Base-by-base conservation (phyloP, 768 basidiomycete species). In the Amanita inopinata region DNA sequence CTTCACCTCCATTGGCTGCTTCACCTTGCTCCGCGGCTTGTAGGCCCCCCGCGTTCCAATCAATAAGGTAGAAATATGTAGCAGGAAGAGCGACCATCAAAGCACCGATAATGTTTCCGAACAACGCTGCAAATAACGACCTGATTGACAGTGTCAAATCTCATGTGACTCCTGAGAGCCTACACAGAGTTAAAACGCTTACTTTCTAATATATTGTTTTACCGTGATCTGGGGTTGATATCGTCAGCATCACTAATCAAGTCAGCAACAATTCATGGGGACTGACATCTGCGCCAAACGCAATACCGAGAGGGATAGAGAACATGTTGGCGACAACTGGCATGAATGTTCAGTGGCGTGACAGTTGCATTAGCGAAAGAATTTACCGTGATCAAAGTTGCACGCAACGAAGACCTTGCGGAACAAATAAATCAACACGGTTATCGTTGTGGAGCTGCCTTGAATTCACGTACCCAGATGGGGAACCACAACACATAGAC, bases 251-350 rank as follows among this genome's bases (percentile, higher is more conserved):
- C n/a, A 25, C 12, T 33, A 17, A 20, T 10, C 10, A 22, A 14
- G n/a, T 14, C n/a, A 44, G 20, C 11, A 20, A 11, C 12, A 3
- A 15, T 20, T 22, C 19, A 14, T 10, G 11, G 17, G 31, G 33
- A 60, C 77, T 51, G 55, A 82, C 81, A 38, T 74, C 59, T 19
- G 80, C 77, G 17, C 76, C 71, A 51, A 83, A 76, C 71, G 84
- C 76, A 24, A 85, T 83, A 6, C 80, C 70, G 27, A 84, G 56
- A 0, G 80, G 80, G 5, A 85, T 60, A 3, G 75, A 82, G 56
- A 78, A 84, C 83, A 85, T 84, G 54, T 85, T 85, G 14, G 83
- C 83, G 19, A 82, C 61, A 7, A 82, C 80, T 80, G 34, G 11
- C 33, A 25, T 23, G 22, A 38, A 23, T 12, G 37, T 41, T 25